Evolutionary conservation across 306 rosid species (phyloP).

Genomic region (Myrica gale): DNA sequence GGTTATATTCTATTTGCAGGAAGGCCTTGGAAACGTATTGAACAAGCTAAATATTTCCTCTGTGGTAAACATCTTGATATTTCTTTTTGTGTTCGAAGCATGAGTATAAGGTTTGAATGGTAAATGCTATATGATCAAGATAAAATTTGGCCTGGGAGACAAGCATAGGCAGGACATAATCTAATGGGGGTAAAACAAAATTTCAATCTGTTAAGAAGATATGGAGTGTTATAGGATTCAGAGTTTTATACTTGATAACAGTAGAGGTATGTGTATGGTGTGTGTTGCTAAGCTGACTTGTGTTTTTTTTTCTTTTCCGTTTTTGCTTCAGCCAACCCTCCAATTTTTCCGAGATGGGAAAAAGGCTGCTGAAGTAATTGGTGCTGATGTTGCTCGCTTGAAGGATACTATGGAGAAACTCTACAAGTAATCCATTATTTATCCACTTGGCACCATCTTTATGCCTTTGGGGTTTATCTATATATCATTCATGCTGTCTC

Average conservation of each 20-base stretch:
- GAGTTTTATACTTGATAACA: not conserved
- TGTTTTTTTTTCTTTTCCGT: not conserved
- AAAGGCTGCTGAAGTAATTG: constrained; percentile 65
- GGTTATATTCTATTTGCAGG: constrained; percentile 40
- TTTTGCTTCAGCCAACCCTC: constrained; percentile 72
- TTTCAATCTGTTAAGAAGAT: not conserved
- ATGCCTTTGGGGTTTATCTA: not conserved
- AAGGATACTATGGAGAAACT: constrained; percentile 56
- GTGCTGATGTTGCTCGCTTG: constrained; percentile 57
- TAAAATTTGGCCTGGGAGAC: not conserved
- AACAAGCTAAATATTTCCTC: constrained; percentile 55
- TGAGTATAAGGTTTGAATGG: not conserved
- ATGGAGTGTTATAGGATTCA: not conserved
- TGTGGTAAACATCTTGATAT: constrained; percentile 59
- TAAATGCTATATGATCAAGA: not conserved
- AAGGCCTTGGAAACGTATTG: constrained; percentile 55
- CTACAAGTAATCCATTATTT: constrained; percentile 53
- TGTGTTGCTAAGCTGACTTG: constrained; percentile 8
- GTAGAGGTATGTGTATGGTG: constrained; percentile 5
- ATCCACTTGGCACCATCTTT: constrained; percentile 6
- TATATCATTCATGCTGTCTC: not conserved
- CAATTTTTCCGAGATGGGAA: constrained; percentile 71
- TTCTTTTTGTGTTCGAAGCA: constrained; percentile 5
- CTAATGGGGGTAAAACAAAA: too few species aligned
- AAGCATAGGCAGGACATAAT: not conserved